These are phyloP conservation scores for Paramecium tetraurelia DNA, from an alignment of 73 alveolate genomes.

Conservation along the genomic window DNA sequence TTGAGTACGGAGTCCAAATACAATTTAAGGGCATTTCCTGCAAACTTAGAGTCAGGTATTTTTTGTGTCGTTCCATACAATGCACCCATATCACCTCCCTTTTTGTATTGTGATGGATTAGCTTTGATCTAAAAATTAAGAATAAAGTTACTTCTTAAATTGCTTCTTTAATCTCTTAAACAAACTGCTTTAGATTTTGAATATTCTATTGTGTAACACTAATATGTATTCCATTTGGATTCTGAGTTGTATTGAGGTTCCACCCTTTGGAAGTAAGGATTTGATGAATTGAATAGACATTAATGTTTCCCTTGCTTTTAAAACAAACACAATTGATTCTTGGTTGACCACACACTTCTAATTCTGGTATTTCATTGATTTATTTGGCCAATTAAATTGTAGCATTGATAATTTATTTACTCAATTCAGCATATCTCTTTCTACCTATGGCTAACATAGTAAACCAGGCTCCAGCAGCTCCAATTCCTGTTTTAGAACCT, in stretches of 20 bases:
- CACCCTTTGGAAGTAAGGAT: conserved; percentile 74
- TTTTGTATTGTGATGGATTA: not conserved
- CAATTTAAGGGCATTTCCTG: not conserved
- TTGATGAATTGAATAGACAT: conserved; percentile 60
- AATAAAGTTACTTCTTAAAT: conserved; percentile 62
- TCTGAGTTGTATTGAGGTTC: conserved; percentile 58
- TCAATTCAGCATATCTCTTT: conserved; percentile 75
- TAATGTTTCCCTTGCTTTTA: not conserved
- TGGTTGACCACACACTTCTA: conserved; percentile 74
- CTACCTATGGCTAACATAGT: conserved; percentile 87
- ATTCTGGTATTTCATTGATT: conserved; percentile 73
- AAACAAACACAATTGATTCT: not conserved
- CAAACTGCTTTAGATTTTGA: conserved; percentile 60
- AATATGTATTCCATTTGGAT: conserved; percentile 77
- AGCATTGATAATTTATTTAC: conserved; percentile 74
- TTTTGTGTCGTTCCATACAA: conserved; percentile 3
- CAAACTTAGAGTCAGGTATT: not conserved
- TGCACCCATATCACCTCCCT: conserved; percentile 22
- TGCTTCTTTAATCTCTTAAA: conserved; percentile 69
- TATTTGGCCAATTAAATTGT: conserved; percentile 70
- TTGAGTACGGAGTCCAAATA: not conserved
- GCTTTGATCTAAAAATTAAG: not conserved
- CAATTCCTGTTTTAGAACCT: conserved; percentile 96
- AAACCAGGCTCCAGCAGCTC: conserved; percentile 96
- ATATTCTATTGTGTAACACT: conserved; percentile 76